Conservation (phyloP, 768 basidiomycete species). For the Candolleomyces eurysporus region DNA sequence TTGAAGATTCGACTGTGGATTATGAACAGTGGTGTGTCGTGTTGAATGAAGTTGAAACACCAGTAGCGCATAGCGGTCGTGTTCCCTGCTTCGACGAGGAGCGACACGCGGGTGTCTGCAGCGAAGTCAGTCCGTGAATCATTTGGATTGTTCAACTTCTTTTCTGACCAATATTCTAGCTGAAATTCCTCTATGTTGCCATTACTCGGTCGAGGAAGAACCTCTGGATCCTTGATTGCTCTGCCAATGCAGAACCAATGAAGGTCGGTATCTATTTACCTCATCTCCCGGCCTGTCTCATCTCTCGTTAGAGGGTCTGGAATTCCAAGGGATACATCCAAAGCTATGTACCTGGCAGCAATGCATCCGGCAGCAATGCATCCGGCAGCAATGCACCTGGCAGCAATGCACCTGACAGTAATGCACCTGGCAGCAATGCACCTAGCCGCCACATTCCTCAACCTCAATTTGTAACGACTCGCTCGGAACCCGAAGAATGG, state of each 20-base stretch:
- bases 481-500: conserved; percentile 48
- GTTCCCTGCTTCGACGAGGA: conserved; percentile 49
- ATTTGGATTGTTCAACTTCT: not conserved
- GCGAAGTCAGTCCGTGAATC: conserved; percentile 41
- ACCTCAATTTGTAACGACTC: conserved; percentile 51
- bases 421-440: conserved; percentile 45
- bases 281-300: not conserved
- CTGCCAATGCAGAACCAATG: conserved; percentile 53
- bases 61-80: conserved; percentile 9
- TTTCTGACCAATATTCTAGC: conserved; percentile 27
- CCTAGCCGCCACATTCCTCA: no score
- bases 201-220: conserved; percentile 65
- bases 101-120: conserved; percentile 54
- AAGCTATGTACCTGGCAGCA: conserved; percentile 45
- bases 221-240: conserved; percentile 65
- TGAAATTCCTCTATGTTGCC: conserved; percentile 70
- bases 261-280: conserved; percentile 34
- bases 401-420: no score
- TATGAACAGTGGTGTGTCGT: conserved; percentile 59
- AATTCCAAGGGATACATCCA: conserved; percentile 43
- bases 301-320: conserved; percentile 47
- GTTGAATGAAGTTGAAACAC: conserved; percentile 35
- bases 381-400: conserved; percentile 49
- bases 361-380: no score
- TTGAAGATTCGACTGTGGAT: conserved; percentile 57